These are phyloP conservation scores for Mycena floridula DNA, from an alignment of 768 basidiomycete species.

Conservation along the genomic window DNA sequence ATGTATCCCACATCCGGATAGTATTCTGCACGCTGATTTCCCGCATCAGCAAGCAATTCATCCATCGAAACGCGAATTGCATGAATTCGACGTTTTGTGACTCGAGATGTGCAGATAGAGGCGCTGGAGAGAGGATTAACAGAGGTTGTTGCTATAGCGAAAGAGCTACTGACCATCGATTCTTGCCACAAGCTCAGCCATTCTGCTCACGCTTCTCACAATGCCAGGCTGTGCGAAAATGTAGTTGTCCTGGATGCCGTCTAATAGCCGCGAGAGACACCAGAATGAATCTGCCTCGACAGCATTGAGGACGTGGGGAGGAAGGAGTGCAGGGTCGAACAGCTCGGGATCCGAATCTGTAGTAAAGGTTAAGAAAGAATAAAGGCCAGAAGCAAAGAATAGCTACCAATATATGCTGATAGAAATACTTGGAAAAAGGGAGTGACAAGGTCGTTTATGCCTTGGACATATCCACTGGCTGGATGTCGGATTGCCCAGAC, in stretches of 20 bases:
- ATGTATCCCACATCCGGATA: slow-evolving; percentile 99
- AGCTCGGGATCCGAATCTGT: slow-evolving; percentile 87
- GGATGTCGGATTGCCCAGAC: slow-evolving; percentile 99
- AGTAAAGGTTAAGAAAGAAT: slow-evolving; percentile 1
- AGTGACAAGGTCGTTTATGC: slow-evolving; percentile 96
- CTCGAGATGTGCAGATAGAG: slow-evolving; percentile 81
- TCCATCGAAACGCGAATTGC: slow-evolving; percentile 99
- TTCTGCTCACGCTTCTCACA: slow-evolving; percentile 85
- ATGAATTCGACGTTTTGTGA: slow-evolving; percentile 96
- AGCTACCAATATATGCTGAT: slow-evolving; percentile 85
- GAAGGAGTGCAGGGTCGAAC: slow-evolving; percentile 76
- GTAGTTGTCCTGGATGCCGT: slow-evolving; percentile 98
- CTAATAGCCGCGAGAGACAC: slow-evolving; percentile 92
- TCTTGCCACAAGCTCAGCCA: slow-evolving; percentile 88
- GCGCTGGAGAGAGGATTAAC: slow-evolving; percentile 40
- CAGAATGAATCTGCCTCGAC: slow-evolving; percentile 98
- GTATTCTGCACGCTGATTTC: slow-evolving; percentile 97
- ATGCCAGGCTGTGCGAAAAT: slow-evolving; percentile 97
- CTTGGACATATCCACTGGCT: slow-evolving; percentile 97
- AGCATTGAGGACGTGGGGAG: slow-evolving; percentile 66
- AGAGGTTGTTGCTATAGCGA: background rate
- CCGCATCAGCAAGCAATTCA: slow-evolving; percentile 98
- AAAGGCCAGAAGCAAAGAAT: background rate
- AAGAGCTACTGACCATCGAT: slow-evolving; percentile 62
- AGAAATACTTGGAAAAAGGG: slow-evolving; percentile 98